These are phyloP conservation scores for Lenwebbia sp. DNA, from an alignment of 345 rosid genomes.

Conservation along the genomic window DNA sequence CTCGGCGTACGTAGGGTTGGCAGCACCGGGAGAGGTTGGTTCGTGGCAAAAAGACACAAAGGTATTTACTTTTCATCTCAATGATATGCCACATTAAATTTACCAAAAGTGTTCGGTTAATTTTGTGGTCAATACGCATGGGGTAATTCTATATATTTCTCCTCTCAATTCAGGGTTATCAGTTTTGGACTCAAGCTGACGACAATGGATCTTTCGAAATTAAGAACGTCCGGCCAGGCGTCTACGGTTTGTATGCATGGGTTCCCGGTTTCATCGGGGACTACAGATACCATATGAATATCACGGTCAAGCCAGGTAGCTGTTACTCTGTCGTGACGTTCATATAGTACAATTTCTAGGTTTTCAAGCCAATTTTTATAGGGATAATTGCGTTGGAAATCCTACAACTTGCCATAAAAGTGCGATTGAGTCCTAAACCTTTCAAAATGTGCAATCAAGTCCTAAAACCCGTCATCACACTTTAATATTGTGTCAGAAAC, in stretches of 20 bases:
- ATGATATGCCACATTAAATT: neutral
- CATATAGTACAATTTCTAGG: neutral
- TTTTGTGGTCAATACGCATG: neutral
- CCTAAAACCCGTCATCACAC: no score
- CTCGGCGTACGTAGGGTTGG: slow-evolving; percentile 30
- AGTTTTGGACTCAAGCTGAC: slow-evolving; percentile 26
- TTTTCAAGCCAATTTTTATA: neutral
- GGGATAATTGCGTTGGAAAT: no score
- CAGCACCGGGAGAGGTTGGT: slow-evolving; percentile 26
- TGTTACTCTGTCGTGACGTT: neutral
- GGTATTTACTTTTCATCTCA: neutral
- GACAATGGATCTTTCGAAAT: slow-evolving; percentile 13
- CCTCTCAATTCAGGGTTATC: slow-evolving; percentile 19
- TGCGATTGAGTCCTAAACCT: no score
- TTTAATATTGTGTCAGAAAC: neutral
- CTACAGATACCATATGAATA: slow-evolving; percentile 6
- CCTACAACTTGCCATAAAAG: no score
- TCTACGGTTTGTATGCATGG: slow-evolving; percentile 25
- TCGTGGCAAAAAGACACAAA: slow-evolving; percentile 31
- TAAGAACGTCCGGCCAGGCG: slow-evolving; percentile 17
- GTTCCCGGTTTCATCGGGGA: slow-evolving; percentile 30
- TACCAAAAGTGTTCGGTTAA: neutral
- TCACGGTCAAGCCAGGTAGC: slow-evolving; percentile 16
- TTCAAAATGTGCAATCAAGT: no score
- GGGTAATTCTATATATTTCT: neutral